Evolutionary conservation across 176 grass and related monocot genomes (phyloP).

Genomic region (Paspalum notatum): DNA sequence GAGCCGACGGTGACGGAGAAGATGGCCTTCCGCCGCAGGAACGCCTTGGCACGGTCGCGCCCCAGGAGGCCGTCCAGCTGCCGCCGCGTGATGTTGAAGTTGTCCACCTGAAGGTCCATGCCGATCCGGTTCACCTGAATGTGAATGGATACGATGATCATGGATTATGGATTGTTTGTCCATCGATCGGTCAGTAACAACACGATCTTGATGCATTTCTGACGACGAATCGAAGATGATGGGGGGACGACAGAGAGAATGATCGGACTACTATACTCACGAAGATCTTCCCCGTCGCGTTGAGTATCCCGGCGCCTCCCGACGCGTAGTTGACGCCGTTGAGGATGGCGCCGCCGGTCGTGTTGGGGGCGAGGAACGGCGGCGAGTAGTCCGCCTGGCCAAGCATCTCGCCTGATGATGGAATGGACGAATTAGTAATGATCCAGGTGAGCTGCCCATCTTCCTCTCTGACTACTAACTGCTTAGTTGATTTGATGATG

Average conservation of each 20-base stretch:
- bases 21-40: conserved; percentile 57
- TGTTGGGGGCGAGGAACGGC: conserved; percentile 80
- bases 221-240: too few species aligned
- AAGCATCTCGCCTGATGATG: conserved; percentile 57
- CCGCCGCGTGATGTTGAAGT: conserved; percentile 76
- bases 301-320: conserved; percentile 86
- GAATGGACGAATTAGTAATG: too few species aligned
- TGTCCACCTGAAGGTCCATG: conserved; percentile 93
- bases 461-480: too few species aligned
- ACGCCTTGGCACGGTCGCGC: conserved; percentile 44
- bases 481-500: too few species aligned
- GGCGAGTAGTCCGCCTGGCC: conserved; percentile 72
- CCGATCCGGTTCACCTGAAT: conserved; percentile 78
- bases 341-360: conserved; percentile 59
- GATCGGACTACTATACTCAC: conserved; percentile 54
- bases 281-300: conserved; percentile 72
- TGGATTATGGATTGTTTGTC: too few species aligned
- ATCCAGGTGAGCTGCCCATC: too few species aligned
- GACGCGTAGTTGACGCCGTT: conserved; percentile 97
- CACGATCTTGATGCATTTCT: too few species aligned
- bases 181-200: too few species aligned
- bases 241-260: too few species aligned
- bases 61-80: conserved; percentile 70
- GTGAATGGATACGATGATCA: too few species aligned
- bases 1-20: conserved; percentile 89